Evolutionary conservation across 805 yeast genomes (phyloP).

Genomic region (Lipomyces yamadae): DNA sequence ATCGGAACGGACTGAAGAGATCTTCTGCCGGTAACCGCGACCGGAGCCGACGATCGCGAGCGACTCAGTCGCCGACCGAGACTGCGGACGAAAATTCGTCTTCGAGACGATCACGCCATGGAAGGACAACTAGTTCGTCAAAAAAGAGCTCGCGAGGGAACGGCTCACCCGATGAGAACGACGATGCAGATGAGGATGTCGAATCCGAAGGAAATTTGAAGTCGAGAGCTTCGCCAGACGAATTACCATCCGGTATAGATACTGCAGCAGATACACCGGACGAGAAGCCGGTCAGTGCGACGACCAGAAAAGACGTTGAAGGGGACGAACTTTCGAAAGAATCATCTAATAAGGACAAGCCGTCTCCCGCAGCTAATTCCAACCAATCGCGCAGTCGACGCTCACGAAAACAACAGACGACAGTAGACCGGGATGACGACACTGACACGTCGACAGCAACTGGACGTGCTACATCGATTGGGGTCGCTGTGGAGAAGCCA

Average conservation of each 20-base stretch:
- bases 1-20: conserved; percentile 9
- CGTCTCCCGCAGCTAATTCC: conserved; percentile 3
- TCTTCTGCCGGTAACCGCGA: conserved; percentile 11
- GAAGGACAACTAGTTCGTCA: neutral
- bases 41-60: conserved; percentile 14
- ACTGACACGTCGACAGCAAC: conserved; percentile 18
- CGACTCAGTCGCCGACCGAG: conserved; percentile 28
- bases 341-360: neutral
- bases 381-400: conserved; percentile 9
- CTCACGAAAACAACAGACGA: conserved; percentile 7
- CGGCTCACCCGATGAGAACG: conserved; percentile 6
- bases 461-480: neutral
- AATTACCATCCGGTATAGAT: neutral
- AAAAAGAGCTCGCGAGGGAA: conserved; percentile 10
- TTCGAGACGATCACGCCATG: conserved; percentile 14
- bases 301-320: neutral
- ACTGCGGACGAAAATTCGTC: conserved; percentile 18
- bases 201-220: neutral
- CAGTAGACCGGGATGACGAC: conserved; percentile 14
- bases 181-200: conserved; percentile 6
- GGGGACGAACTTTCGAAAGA: neutral
- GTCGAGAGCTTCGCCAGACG: conserved; percentile 4
- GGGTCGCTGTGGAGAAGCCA: conserved; percentile 56
- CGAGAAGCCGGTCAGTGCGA: neutral
- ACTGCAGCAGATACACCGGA: neutral